phyloP scores from a whole-genome alignment of 2,329 filamentous ascomycete genomes.

The Nemania abortiva region DNA sequence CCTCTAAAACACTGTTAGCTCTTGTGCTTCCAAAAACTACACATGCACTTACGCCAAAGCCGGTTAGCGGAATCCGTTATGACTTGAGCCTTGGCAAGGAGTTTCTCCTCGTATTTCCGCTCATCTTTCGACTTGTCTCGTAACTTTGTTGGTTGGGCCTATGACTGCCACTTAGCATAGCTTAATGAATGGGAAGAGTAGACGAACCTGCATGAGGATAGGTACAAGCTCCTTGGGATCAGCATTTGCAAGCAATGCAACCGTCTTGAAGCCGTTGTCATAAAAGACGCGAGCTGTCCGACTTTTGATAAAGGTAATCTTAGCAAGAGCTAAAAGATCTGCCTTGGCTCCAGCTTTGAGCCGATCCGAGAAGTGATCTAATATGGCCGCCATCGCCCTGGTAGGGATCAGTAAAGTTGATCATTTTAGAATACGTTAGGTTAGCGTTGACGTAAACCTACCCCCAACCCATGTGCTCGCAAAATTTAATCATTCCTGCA shows the following conservation, averaged over 20 bases:
- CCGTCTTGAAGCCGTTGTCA: constrained; percentile 79
- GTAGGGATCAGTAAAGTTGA: constrained; percentile 29
- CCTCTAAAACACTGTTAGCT: constrained; percentile 53
- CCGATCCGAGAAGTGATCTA: constrained; percentile 81
- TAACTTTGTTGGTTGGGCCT: constrained; percentile 76
- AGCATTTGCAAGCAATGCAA: constrained; percentile 76
- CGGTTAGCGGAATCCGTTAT: constrained; percentile 77
- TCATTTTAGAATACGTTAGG: neutral
- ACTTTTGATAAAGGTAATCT: constrained; percentile 81
- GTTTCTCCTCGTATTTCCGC: constrained; percentile 71
- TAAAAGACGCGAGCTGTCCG: constrained; percentile 79
- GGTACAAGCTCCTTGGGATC: constrained; percentile 76
- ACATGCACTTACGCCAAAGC: constrained; percentile 71
- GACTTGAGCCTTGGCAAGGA: constrained; percentile 73
- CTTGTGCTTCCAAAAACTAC: constrained; percentile 20
- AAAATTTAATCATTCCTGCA: constrained; percentile 83
- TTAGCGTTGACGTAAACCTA: constrained; percentile 49
- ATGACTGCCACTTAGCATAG: constrained; percentile 30
- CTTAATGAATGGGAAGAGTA: neutral
- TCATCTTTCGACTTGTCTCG: constrained; percentile 68
- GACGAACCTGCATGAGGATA: constrained; percentile 74
- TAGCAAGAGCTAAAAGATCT: constrained; percentile 77
- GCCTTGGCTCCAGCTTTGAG: constrained; percentile 78
- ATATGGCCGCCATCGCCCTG: constrained; percentile 75
- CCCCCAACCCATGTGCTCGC: constrained; percentile 81